phyloP scores from a whole-genome alignment of 139 green algal genomes.

The Tetradesmus lagerheimii region DNA sequence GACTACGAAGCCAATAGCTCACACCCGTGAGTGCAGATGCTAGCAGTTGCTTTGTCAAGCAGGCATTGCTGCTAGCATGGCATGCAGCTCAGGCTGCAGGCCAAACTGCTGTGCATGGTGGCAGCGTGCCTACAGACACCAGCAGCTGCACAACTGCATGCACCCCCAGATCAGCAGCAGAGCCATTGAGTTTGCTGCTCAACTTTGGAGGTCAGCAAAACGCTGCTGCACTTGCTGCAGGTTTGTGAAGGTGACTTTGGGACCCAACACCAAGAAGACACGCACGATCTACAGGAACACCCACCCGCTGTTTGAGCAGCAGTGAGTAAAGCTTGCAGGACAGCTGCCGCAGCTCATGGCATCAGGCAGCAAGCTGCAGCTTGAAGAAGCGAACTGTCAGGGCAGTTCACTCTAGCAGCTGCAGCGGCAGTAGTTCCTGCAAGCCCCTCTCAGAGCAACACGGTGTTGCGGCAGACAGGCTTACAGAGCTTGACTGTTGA shows the following conservation, averaged over 20 bases:
- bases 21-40: conserved; percentile 34
- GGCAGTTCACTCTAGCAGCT: background rate
- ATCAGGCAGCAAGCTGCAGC: background rate
- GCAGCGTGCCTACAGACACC: background rate
- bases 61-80: too few species aligned
- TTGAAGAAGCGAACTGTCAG: background rate
- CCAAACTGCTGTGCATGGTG: background rate
- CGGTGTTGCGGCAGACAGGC: too few species aligned
- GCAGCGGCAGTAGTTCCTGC: background rate
- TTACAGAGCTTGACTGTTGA: background rate
- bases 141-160: background rate
- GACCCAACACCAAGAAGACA: conserved; percentile 33
- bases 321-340: conserved; percentile 5
- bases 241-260: conserved; percentile 40
- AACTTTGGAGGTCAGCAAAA: too few species aligned
- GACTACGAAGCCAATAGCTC: conserved; percentile 39
- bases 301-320: conserved; percentile 46
- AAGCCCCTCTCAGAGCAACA: background rate
- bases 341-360: background rate
- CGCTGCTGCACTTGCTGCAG: background rate
- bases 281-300: conserved; percentile 44
- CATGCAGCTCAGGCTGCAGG: background rate
- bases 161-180: background rate
- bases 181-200: background rate
- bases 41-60: background rate